Evolutionary conservation across 2,329 filamentous ascomycete species (phyloP).

Genomic region (Fusarium sp.): DNA sequence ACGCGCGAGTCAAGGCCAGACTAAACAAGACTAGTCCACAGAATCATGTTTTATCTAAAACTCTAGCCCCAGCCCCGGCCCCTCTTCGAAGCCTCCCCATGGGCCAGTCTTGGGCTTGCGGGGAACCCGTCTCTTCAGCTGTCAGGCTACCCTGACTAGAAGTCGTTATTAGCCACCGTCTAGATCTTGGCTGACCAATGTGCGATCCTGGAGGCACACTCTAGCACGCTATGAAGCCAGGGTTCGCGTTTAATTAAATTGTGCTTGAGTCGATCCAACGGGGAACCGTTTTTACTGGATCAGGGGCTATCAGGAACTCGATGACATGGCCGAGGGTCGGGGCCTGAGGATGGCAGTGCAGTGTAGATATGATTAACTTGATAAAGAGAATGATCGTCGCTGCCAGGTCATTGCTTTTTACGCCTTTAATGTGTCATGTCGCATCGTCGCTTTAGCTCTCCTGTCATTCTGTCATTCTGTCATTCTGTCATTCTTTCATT

Average conservation of each 20-base stretch:
- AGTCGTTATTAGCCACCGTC: background rate
- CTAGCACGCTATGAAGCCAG: background rate
- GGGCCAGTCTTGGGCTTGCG: background rate
- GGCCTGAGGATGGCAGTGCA: background rate
- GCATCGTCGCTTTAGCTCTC: background rate
- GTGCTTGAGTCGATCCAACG: background rate
- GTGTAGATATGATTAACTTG: constrained; percentile 6
- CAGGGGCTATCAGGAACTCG: constrained; percentile 3
- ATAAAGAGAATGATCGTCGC: constrained; percentile 16
- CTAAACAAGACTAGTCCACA: background rate
- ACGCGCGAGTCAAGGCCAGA: background rate
- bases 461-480: background rate
- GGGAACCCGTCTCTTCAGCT: background rate
- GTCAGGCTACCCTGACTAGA: background rate
- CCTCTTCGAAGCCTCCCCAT: constrained; percentile 6
- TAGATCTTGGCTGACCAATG: background rate
- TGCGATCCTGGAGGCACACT: background rate
- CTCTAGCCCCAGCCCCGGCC: background rate
- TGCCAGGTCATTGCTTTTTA: constrained; percentile 20
- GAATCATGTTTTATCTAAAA: constrained; percentile 3
- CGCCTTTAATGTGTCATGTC: background rate
- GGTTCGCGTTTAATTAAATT: constrained; percentile 1
- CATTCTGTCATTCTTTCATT: background rate
- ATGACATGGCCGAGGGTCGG: constrained; percentile 1
- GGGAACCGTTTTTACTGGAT: background rate